Conservation (phyloP, 768 basidiomycete genomes). For the Podaxis mareebaensis region DNA sequence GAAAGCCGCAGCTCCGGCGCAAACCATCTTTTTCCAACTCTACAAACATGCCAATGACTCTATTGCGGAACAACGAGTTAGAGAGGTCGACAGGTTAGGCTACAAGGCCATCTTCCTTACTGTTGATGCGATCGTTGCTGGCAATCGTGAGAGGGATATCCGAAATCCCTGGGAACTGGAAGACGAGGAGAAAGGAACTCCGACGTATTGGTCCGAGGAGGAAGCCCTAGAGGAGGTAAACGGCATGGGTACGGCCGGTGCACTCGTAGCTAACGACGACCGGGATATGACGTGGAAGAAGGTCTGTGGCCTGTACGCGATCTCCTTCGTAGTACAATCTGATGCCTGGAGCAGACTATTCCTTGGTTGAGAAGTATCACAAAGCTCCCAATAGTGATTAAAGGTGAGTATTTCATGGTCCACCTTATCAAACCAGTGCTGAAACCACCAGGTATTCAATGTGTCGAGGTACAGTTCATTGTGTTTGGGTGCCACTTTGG, state of each 20-base stretch:
- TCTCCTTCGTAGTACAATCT: neutral
- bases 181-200: conserved; percentile 48
- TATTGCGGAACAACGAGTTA: conserved; percentile 68
- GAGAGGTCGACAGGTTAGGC: conserved; percentile 68
- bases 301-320: conserved; percentile 32
- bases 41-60: conserved; percentile 78
- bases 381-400: conserved; percentile 70
- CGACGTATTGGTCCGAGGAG: conserved; percentile 33
- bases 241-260: conserved; percentile 66
- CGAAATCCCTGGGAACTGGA: conserved; percentile 59
- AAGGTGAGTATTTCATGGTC: conserved; percentile 44
- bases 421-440: neutral
- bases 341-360: conserved; percentile 51
- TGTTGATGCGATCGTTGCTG: conserved; percentile 83
- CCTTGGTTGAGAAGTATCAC: conserved; percentile 76
- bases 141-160: conserved; percentile 79
- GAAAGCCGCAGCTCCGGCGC: conserved; percentile 50
- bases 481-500: neutral
- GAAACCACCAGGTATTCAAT: conserved; percentile 59
- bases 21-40: conserved; percentile 79
- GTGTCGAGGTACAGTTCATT: conserved; percentile 51
- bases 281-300: conserved; percentile 77
- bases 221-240: conserved; percentile 33
- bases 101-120: conserved; percentile 92
- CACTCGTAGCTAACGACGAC: conserved; percentile 65